These are phyloP conservation scores for Rusavskia elegans DNA, from an alignment of 495 filamentous ascomycete species.

Conservation along the genomic window DNA sequence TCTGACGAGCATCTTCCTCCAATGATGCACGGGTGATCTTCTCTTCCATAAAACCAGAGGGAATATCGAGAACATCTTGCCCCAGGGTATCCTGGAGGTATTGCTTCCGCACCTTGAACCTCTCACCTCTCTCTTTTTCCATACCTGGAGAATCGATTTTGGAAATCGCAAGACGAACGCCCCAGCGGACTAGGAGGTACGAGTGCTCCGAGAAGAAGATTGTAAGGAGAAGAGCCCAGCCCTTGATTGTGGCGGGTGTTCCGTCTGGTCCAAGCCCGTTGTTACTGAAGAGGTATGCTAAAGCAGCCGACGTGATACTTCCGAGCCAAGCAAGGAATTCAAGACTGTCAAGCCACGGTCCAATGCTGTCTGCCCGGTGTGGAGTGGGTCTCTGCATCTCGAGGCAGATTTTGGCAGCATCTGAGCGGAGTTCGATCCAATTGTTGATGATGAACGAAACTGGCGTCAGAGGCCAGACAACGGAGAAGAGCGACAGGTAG, in stretches of 20 bases:
- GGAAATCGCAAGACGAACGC: conserved; percentile 49
- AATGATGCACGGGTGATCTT: conserved; percentile 28
- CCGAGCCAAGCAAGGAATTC: conserved; percentile 86
- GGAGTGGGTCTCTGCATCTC: conserved; percentile 81
- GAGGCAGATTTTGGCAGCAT: conserved; percentile 87
- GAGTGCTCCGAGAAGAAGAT: conserved; percentile 80
- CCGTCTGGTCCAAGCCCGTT: conserved; percentile 39
- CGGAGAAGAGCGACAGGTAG: conserved; percentile 85
- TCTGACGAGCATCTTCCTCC: conserved; percentile 54
- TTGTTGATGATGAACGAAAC: conserved; percentile 89
- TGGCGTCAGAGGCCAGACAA: conserved; percentile 79
- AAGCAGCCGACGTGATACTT: conserved; percentile 64
- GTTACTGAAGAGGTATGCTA: conserved; percentile 77
- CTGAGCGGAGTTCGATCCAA: conserved; percentile 87
- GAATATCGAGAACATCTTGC: conserved; percentile 14
- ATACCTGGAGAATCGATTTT: conserved; percentile 75
- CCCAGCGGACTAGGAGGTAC: conserved; percentile 58
- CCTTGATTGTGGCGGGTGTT: conserved; percentile 48
- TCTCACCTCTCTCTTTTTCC: conserved; percentile 61
- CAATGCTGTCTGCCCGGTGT: conserved; percentile 79
- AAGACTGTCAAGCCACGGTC: conserved; percentile 80
- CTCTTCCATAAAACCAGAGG: conserved; percentile 17
- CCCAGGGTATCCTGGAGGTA: conserved; percentile 48
- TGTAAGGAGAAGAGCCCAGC: conserved; percentile 69
- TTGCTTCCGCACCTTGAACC: conserved; percentile 56